Evolutionary conservation across 2,329 filamentous ascomycete species (phyloP).

Genomic region (Orbilia blumenaviensis): DNA sequence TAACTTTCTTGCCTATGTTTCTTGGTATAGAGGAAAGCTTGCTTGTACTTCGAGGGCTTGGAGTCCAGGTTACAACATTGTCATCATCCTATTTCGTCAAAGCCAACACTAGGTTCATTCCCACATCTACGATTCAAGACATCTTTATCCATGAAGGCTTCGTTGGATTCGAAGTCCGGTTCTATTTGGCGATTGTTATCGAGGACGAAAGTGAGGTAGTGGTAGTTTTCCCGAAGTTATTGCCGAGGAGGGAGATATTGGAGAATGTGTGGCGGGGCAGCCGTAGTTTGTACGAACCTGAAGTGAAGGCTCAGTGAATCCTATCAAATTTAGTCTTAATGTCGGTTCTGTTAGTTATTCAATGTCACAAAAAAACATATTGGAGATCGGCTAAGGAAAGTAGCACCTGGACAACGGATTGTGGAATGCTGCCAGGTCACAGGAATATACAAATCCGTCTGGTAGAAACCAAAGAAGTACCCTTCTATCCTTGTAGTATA

Average conservation of each 20-base stretch:
- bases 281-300: slow-evolving; percentile 76
- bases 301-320: slow-evolving; percentile 28
- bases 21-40: slow-evolving; percentile 76
- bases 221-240: slow-evolving; percentile 87
- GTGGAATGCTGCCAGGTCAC: slow-evolving; percentile 28
- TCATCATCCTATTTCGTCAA: slow-evolving; percentile 71
- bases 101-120: slow-evolving; percentile 73
- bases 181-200: slow-evolving; percentile 89
- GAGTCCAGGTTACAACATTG: slow-evolving; percentile 84
- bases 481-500: background rate
- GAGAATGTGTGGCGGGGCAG: slow-evolving; percentile 91
- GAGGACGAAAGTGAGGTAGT: slow-evolving; percentile 87
- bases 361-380: background rate
- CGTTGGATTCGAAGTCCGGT: slow-evolving; percentile 85
- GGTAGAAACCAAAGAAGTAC: background rate
- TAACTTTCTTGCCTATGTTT: background rate
- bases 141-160: slow-evolving; percentile 96
- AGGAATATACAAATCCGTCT: slow-evolving; percentile 27
- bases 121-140: slow-evolving; percentile 89
- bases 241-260: slow-evolving; percentile 78
- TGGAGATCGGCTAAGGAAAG: background rate
- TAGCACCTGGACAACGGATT: background rate
- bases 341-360: background rate
- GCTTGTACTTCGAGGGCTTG: slow-evolving; percentile 85
- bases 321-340: background rate